These are phyloP conservation scores for Pyrus pyrifolia DNA, from an alignment of 306 rosid genomes.

Conservation along the genomic window DNA sequence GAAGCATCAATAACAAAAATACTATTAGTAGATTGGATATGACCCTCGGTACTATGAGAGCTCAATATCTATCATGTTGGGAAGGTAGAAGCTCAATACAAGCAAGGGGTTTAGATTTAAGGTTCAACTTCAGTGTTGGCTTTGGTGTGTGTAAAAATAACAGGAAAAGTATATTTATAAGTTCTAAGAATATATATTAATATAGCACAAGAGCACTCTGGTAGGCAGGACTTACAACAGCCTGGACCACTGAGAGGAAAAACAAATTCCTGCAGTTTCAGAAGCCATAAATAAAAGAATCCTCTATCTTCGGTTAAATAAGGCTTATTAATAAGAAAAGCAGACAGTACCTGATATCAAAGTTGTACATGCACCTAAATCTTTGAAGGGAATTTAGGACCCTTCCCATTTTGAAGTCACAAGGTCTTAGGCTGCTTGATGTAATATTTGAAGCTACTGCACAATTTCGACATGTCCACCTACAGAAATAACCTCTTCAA, in stretches of 20 bases:
- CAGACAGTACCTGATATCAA: conserved; percentile 61
- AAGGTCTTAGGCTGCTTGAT: conserved; percentile 73
- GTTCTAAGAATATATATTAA: background rate
- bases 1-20: background rate
- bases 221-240: background rate
- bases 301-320: background rate
- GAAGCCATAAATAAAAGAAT: background rate
- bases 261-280: background rate
- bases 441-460: conserved; percentile 62
- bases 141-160: background rate
- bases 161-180: background rate
- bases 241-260: background rate
- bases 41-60: background rate
- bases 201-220: background rate
- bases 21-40: background rate
- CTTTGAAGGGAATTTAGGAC: conserved; percentile 62
- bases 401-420: conserved; percentile 91
- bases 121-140: background rate
- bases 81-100: background rate
- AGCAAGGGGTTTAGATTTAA: background rate
- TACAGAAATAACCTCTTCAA: conserved; percentile 20
- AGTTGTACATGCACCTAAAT: conserved; percentile 69
- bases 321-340: background rate
- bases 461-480: conserved; percentile 90
- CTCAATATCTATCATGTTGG: background rate